Conservation (phyloP, 768 basidiomycete genomes). For the Pisolithus orientalis region DNA sequence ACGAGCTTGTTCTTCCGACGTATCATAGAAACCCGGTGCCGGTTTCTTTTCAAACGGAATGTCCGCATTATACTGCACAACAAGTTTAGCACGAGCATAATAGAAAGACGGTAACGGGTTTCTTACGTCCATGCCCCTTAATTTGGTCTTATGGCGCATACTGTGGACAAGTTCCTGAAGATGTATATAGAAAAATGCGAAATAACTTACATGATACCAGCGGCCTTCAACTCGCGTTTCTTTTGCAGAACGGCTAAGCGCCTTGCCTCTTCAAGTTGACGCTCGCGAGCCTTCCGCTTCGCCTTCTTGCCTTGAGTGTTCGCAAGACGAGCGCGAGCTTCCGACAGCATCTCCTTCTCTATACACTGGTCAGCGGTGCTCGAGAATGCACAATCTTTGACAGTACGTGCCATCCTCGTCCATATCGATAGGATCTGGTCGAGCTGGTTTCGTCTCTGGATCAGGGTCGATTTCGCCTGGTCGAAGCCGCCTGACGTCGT, state of each 20-base stretch:
- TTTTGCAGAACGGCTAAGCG: conserved; percentile 94
- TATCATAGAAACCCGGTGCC: conserved; percentile 95
- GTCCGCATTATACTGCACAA: conserved; percentile 85
- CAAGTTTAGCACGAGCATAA: not conserved
- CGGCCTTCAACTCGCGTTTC: conserved; percentile 95
- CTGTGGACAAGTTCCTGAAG: conserved; percentile 31
- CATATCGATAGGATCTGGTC: conserved; percentile 99
- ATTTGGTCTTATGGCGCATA: conserved; percentile 91
- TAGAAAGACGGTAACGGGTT: not conserved
- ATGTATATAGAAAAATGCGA: not conserved
- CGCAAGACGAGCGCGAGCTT: conserved; percentile 94
- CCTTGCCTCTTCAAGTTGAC: conserved; percentile 93
- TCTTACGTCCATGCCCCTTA: conserved; percentile 95
- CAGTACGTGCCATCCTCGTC: conserved; percentile 83
- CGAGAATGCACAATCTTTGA: not conserved
- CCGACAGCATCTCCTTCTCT: conserved; percentile 99
- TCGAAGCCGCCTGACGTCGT: conserved; percentile 81
- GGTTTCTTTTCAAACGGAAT: conserved; percentile 98
- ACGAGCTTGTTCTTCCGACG: conserved; percentile 86
- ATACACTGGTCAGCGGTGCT: conserved; percentile 7
- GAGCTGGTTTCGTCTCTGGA: conserved; percentile 96
- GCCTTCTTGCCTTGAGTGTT: conserved; percentile 99
- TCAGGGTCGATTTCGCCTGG: conserved; percentile 99
- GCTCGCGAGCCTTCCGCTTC: conserved; percentile 95
- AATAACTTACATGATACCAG: conserved; percentile 82